Conservation (phyloP, 306 rosid genomes). For the Dryas drummondii region DNA sequence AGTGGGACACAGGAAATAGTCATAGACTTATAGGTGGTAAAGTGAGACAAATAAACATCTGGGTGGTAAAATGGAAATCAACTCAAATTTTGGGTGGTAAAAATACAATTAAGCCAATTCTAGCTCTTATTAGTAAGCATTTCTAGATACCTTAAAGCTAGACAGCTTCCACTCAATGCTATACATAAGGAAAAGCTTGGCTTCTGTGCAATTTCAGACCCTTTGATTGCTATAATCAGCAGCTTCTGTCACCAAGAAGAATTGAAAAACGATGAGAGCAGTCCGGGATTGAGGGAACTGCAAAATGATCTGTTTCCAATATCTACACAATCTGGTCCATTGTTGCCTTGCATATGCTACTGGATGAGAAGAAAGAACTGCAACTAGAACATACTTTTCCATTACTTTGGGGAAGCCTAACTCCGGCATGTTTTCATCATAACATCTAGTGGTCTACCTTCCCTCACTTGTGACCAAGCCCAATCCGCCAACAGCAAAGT, state of each 20-base stretch:
- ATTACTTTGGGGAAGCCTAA: conserved; percentile 11
- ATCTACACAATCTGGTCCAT: conserved; percentile 37
- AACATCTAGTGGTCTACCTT: conserved; percentile 25
- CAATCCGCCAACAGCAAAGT: conserved; percentile 30
- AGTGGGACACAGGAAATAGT: too few relatives aligned
- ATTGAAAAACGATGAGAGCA: neutral
- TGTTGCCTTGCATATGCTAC: conserved; percentile 27
- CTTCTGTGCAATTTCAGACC: neutral
- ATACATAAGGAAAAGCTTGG: conserved; percentile 1
- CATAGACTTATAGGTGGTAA: too few relatives aligned
- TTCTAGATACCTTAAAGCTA: conserved; percentile 34
- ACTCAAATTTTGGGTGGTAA: too few relatives aligned
- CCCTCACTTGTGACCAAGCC: conserved; percentile 29
- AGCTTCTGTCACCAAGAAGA: too few relatives aligned
- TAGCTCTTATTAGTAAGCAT: conserved; percentile 18
- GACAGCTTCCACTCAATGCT: conserved; percentile 41
- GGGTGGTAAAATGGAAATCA: too few relatives aligned
- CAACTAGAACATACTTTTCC: conserved; percentile 27
- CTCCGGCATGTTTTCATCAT: conserved; percentile 22
- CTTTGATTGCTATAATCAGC: neutral
- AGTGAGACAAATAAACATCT: too few relatives aligned
- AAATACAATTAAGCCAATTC: conserved; percentile 8
- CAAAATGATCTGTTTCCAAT: conserved; percentile 17
- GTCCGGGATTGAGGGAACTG: conserved; percentile 17
- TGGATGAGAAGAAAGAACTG: conserved; percentile 34